Evolutionary conservation across 306 rosid genomes (phyloP).

Genomic region (Hippophae rhamnoides): DNA sequence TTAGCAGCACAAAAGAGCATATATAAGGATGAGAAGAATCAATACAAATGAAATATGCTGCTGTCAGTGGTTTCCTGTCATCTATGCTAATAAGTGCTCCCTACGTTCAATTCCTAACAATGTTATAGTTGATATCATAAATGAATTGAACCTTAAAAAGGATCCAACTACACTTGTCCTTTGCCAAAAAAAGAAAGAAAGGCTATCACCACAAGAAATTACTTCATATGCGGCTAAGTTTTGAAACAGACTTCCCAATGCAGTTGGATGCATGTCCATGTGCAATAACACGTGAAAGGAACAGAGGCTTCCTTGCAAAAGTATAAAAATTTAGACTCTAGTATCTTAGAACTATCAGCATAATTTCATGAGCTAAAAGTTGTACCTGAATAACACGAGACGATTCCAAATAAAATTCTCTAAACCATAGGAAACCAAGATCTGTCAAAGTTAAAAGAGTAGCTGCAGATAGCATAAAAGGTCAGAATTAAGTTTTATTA

Average conservation of each 20-base stretch:
- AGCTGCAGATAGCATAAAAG: conserved; percentile 41
- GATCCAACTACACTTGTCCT: too few relatives aligned
- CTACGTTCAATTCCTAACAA: not conserved
- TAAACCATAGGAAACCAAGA: conserved; percentile 97
- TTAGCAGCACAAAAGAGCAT: not conserved
- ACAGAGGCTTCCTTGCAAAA: too few relatives aligned
- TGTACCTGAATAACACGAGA: conserved; percentile 98
- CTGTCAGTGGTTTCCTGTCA: not conserved
- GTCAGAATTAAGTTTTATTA: not conserved
- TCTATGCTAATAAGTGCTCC: not conserved
- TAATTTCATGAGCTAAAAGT: not conserved
- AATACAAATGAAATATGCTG: not conserved
- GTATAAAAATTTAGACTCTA: too few relatives aligned
- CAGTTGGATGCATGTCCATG: too few relatives aligned
- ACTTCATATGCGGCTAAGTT: too few relatives aligned
- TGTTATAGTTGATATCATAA: not conserved
- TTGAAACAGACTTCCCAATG: too few relatives aligned
- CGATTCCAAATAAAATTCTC: conserved; percentile 92
- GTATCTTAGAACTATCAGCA: too few relatives aligned
- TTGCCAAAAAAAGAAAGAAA: too few relatives aligned
- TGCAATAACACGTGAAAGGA: too few relatives aligned
- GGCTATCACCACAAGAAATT: too few relatives aligned
- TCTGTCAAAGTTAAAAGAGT: conserved; percentile 79
- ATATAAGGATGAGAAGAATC: not conserved
- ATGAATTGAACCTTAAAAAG: too few relatives aligned